Conservation (phyloP, 2,329 filamentous ascomycete genomes). For the Clonostachys byssicola region DNA sequence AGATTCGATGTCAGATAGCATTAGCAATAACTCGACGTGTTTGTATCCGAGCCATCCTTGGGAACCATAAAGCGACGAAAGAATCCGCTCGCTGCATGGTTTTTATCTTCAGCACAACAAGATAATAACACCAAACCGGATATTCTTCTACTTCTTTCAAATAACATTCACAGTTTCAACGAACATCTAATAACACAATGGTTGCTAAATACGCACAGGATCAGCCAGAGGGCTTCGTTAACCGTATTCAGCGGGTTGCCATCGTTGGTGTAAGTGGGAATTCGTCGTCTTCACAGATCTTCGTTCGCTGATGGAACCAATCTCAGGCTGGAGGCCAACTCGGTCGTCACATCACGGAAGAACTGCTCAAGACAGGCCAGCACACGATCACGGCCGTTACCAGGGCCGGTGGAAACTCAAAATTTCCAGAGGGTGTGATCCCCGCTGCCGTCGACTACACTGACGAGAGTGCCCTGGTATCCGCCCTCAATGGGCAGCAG, state of each 20-base stretch:
- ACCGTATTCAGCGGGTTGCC: conserved; percentile 1
- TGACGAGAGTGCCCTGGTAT: conserved; percentile 34
- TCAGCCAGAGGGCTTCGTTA: neutral
- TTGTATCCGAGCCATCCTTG: no score
- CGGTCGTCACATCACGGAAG: conserved; percentile 27
- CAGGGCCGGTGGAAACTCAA: conserved; percentile 31
- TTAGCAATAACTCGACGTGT: no score
- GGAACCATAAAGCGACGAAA: no score
- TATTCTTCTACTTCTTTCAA: no score
- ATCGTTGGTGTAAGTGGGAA: conserved; percentile 3
- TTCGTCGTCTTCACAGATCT: neutral
- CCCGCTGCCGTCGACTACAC: conserved; percentile 37
- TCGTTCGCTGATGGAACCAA: neutral
- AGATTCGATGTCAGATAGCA: no score
- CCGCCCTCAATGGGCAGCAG: conserved; percentile 49
- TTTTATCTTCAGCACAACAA: no score
- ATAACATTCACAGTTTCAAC: no score
- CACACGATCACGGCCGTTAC: conserved; percentile 49
- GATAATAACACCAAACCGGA: no score
- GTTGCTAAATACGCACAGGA: conserved; percentile 1
- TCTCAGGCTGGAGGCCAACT: conserved; percentile 34
- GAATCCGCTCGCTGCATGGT: no score
- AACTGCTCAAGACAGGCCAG: conserved; percentile 38
- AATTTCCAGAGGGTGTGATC: conserved; percentile 37
- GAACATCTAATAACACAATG: neutral